Evolutionary conservation across 176 grass and related monocot genomes (phyloP).

Genomic region (Coix lacrymajobi): DNA sequence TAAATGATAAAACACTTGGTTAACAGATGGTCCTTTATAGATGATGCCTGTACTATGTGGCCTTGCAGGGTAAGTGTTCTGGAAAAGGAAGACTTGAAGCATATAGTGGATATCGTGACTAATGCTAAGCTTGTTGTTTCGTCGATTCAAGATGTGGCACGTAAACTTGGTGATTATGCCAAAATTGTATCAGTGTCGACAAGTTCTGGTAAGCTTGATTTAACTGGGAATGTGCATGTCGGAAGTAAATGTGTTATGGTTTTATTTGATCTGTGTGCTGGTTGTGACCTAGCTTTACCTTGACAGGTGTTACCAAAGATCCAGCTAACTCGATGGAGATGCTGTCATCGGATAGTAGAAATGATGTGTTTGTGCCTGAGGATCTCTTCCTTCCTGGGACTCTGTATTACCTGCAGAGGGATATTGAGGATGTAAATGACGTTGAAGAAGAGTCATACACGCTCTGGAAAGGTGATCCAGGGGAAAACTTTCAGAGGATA

Average conservation of each 20-base stretch:
- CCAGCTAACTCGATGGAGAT: background rate
- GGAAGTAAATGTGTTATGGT: background rate
- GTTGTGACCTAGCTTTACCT: slow-evolving; percentile 4
- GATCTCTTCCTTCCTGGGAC: slow-evolving; percentile 80
- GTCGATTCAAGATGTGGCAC: slow-evolving; percentile 82
- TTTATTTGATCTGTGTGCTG: background rate
- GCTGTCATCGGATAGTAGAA: background rate
- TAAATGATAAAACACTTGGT: background rate
- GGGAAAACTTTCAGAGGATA: slow-evolving; percentile 80
- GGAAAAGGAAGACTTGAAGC: slow-evolving; percentile 91
- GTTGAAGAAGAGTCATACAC: slow-evolving; percentile 50
- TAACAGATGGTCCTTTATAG: background rate
- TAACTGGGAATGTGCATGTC: background rate
- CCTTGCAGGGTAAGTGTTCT: slow-evolving; percentile 74
- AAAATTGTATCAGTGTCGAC: slow-evolving; percentile 42
- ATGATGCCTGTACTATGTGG: background rate
- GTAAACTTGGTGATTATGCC: slow-evolving; percentile 62
- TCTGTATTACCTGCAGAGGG: slow-evolving; percentile 73
- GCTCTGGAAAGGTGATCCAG: slow-evolving; percentile 73
- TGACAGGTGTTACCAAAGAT: slow-evolving; percentile 43
- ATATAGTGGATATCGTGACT: slow-evolving; percentile 78
- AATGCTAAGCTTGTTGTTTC: slow-evolving; percentile 84
- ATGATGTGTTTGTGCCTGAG: slow-evolving; percentile 42
- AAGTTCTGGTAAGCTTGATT: slow-evolving; percentile 44
- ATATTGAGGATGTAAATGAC: slow-evolving; percentile 36